These are phyloP conservation scores for Rhynchospora pubera DNA, from an alignment of 176 grass and related monocot genomes.

Conservation along the genomic window DNA sequence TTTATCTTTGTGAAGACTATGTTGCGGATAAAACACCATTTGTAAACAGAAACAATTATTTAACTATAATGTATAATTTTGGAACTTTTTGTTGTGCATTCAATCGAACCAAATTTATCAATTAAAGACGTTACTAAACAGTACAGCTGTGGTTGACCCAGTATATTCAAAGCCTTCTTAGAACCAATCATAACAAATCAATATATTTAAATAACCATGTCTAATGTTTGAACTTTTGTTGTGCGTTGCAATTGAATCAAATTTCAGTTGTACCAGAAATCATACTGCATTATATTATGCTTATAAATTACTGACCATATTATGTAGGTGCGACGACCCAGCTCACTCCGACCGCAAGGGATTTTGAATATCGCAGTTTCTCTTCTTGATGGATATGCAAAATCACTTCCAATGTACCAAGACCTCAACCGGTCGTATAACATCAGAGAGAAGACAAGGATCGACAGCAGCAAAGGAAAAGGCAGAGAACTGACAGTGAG, in stretches of 20 bases:
- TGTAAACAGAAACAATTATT: too few species aligned
- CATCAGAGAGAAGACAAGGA: not conserved
- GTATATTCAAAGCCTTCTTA: not conserved
- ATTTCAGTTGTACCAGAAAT: not conserved
- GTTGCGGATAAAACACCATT: not conserved
- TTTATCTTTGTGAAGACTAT: not conserved
- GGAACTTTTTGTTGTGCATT: too few species aligned
- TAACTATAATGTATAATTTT: too few species aligned
- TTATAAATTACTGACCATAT: not conserved
- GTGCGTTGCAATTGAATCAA: not conserved
- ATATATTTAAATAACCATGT: not conserved
- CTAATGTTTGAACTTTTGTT: not conserved
- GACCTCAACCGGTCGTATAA: conserved; percentile 7
- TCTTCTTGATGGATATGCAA: conserved; percentile 17
- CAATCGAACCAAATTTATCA: too few species aligned
- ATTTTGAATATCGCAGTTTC: conserved; percentile 29
- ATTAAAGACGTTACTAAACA: not conserved
- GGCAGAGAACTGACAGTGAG: not conserved
- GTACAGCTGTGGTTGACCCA: not conserved
- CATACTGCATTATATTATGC: not conserved
- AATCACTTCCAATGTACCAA: conserved; percentile 10
- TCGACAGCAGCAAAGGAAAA: not conserved
- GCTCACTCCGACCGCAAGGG: conserved; percentile 28
- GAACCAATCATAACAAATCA: too few species aligned
- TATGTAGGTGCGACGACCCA: conserved; percentile 24